Conservation (phyloP, 139 green algal genomes). For the Chlorella vulgaris region DNA sequence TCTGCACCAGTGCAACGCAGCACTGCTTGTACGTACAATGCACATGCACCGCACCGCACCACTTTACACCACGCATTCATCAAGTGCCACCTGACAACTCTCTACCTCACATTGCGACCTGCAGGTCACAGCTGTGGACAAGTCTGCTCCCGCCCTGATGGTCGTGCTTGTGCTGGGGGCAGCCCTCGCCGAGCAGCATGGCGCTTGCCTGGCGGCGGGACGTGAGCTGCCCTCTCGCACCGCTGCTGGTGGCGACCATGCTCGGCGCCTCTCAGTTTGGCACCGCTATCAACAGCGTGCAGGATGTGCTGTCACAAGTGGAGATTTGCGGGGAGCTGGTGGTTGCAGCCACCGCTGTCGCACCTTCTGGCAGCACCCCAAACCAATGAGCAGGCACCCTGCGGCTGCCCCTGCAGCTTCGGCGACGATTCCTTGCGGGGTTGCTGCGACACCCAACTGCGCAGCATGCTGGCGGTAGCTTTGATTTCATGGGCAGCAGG, state of each 20-base stretch:
- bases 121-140: conserved; percentile 76
- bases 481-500: neutral
- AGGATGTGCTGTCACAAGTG: conserved; percentile 25
- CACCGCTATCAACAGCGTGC: conserved; percentile 23
- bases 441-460: neutral
- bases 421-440: neutral
- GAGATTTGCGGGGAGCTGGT: neutral
- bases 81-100: neutral
- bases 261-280: conserved; percentile 60
- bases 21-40: too few relatives aligned
- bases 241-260: conserved; percentile 57
- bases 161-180: conserved; percentile 64
- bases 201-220: conserved; percentile 54
- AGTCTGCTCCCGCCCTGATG: conserved; percentile 68
- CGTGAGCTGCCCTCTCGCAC: conserved; percentile 66
- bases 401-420: neutral
- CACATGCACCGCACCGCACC: too few relatives aligned
- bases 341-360: neutral
- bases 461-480: neutral
- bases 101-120: neutral
- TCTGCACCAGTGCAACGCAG: too few relatives aligned
- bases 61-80: neutral
- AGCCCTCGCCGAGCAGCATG: conserved; percentile 60
- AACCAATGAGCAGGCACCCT: neutral
- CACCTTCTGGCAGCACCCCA: neutral